phyloP scores from a whole-genome alignment of 1,139 yeast species.

The Magnusiomyces sp. region DNA sequence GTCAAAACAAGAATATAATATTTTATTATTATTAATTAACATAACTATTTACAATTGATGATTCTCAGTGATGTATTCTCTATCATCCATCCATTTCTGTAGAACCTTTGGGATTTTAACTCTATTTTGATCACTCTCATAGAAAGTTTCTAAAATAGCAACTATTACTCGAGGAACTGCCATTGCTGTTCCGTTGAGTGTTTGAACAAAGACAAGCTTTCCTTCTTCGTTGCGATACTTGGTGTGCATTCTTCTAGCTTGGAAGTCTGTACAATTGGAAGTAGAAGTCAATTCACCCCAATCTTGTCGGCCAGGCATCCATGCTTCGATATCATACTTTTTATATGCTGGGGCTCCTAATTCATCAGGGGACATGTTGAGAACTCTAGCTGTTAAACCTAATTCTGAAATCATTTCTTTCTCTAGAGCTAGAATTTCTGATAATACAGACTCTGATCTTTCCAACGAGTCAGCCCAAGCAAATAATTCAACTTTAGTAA shows the following conservation, averaged over 20 bases:
- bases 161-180: conserved; percentile 89
- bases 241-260: conserved; percentile 73
- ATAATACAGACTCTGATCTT: conserved; percentile 42
- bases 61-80: conserved; percentile 20
- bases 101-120: conserved; percentile 63
- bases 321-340: conserved; percentile 90
- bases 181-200: conserved; percentile 91
- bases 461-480: conserved; percentile 49
- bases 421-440: conserved; percentile 57
- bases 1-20: not conserved
- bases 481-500: conserved; percentile 91
- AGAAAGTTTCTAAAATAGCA: conserved; percentile 79
- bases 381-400: conserved; percentile 72
- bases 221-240: conserved; percentile 34
- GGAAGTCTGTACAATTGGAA: conserved; percentile 90
- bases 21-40: no score
- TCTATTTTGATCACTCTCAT: conserved; percentile 48
- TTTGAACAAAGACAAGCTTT: conserved; percentile 52
- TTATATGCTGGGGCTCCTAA: conserved; percentile 89
- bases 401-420: conserved; percentile 52
- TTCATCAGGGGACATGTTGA: conserved; percentile 86
- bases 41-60: not conserved
- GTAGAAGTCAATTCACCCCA: conserved; percentile 95
- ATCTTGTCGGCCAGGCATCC: conserved; percentile 94
- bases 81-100: conserved; percentile 33